These are phyloP conservation scores for Kwoniella sp. DNA, from an alignment of 768 basidiomycete species.

Conservation along the genomic window DNA sequence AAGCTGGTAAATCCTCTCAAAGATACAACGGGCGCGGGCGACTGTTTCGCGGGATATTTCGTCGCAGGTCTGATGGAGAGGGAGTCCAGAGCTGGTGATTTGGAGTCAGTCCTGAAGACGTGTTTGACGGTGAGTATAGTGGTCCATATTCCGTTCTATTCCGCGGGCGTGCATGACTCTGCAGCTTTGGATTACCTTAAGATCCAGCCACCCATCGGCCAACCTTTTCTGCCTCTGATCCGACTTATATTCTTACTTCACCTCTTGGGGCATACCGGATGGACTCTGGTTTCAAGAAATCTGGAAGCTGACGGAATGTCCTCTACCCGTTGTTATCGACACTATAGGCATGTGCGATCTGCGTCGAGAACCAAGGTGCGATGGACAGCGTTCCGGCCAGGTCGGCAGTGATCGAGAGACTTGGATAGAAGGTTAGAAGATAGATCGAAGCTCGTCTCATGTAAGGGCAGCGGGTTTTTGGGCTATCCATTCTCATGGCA, in stretches of 20 bases:
- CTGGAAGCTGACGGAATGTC: background rate
- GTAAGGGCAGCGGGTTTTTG: too few species aligned
- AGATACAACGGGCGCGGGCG: constrained; percentile 56
- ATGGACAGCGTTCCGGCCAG: constrained; percentile 44
- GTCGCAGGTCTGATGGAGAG: constrained; percentile 49
- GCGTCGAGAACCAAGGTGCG: constrained; percentile 54
- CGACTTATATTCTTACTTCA: too few species aligned
- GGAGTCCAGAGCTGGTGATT: constrained; percentile 11
- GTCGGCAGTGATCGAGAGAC: background rate
- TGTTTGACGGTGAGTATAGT: constrained; percentile 52
- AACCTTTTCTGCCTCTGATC: too few species aligned
- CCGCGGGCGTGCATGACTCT: too few species aligned
- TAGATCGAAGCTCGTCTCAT: background rate
- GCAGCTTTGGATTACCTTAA: background rate
- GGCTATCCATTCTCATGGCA: too few species aligned
- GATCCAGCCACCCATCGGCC: background rate
- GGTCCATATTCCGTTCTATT: too few species aligned
- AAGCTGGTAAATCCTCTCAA: constrained; percentile 38
- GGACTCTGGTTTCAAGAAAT: background rate
- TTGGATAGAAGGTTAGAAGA: background rate
- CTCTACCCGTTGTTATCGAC: background rate
- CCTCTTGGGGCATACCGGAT: too few species aligned
- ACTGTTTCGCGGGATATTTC: constrained; percentile 55
- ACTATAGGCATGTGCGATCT: constrained; percentile 52
- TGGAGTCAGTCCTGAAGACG: constrained; percentile 38